These are phyloP conservation scores for Candida corydali DNA, from an alignment of 805 yeast genomes.

Conservation along the genomic window DNA sequence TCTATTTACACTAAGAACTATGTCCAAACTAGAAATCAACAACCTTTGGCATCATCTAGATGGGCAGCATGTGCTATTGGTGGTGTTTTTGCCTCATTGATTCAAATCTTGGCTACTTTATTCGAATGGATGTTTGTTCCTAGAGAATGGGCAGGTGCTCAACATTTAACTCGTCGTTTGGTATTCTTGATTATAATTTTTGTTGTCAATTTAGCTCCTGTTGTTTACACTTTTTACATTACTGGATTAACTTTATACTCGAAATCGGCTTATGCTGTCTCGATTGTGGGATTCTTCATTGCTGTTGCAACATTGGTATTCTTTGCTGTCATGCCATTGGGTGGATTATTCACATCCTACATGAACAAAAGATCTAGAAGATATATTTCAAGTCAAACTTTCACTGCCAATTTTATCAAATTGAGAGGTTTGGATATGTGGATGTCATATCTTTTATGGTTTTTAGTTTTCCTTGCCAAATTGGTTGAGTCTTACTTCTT, in stretches of 20 bases:
- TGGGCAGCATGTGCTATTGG: conserved; percentile 95
- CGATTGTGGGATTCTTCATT: conserved; percentile 85
- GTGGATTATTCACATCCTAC: conserved; percentile 92
- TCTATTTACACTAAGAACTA: conserved; percentile 85
- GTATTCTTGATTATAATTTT: conserved; percentile 66
- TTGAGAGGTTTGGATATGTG: conserved; percentile 89
- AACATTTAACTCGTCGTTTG: conserved; percentile 86
- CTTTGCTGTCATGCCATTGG: conserved; percentile 93
- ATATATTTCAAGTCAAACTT: conserved; percentile 90
- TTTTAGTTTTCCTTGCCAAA: conserved; percentile 83
- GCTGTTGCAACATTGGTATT: conserved; percentile 80
- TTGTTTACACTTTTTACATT: conserved; percentile 79
- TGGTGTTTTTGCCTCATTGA: conserved; percentile 78
- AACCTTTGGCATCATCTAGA: conserved; percentile 83
- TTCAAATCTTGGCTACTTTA: conserved; percentile 83
- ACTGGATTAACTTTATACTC: conserved; percentile 66
- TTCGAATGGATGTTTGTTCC: conserved; percentile 97
- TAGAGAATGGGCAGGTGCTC: conserved; percentile 99
- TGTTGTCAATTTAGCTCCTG: conserved; percentile 75
- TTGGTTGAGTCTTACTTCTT: conserved; percentile 88
- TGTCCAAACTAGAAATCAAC: conserved; percentile 74
- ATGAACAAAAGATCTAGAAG: conserved; percentile 82
- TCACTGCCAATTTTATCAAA: conserved; percentile 85
- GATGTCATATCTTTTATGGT: conserved; percentile 93
- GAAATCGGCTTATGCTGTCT: conserved; percentile 68